Conservation (phyloP, 2,329 filamentous ascomycete species). For the Cryphonectria japonica region DNA sequence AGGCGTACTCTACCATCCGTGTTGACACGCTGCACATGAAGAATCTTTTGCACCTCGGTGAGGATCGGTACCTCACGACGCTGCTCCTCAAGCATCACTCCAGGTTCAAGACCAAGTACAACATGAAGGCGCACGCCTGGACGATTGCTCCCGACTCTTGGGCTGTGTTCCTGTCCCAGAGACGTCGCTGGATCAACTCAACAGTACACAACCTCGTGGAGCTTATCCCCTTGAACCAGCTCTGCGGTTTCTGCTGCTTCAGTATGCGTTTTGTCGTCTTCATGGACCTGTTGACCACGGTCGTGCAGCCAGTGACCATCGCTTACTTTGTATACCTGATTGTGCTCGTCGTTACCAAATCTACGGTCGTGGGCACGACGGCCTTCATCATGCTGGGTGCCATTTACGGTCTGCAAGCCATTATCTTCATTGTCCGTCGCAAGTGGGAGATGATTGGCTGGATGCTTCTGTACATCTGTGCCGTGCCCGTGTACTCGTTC, state of each 20-base stretch:
- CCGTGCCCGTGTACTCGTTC: constrained; percentile 90
- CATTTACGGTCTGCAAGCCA: constrained; percentile 95
- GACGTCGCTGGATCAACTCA: constrained; percentile 99
- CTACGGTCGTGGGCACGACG: constrained; percentile 74
- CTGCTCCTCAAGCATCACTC: constrained; percentile 89
- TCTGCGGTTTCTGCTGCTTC: constrained; percentile 99
- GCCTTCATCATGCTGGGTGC: constrained; percentile 89
- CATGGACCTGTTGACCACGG: constrained; percentile 85
- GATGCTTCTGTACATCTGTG: constrained; percentile 95
- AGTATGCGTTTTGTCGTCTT: constrained; percentile 99
- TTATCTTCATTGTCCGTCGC: constrained; percentile 94
- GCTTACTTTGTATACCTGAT: constrained; percentile 91
- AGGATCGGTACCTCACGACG: constrained; percentile 96
- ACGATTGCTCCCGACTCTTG: constrained; percentile 96
- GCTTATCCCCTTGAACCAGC: constrained; percentile 87
- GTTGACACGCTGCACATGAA: constrained; percentile 99
- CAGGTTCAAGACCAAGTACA: constrained; percentile 98
- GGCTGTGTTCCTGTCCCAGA: constrained; percentile 93
- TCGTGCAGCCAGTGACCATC: constrained; percentile 89
- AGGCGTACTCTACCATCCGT: constrained; percentile 87
- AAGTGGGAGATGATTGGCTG: constrained; percentile 99
- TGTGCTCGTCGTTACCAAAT: constrained; percentile 66
- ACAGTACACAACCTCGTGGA: constrained; percentile 98
- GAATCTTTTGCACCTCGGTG: constrained; percentile 93
- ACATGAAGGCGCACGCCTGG: constrained; percentile 89